Percentiles rank a stretch among this genome's conserved stretches.
phyloP scores from a whole-genome alignment of 164 flowering plant species.

The Chloranthus sessilifolius region DNA sequence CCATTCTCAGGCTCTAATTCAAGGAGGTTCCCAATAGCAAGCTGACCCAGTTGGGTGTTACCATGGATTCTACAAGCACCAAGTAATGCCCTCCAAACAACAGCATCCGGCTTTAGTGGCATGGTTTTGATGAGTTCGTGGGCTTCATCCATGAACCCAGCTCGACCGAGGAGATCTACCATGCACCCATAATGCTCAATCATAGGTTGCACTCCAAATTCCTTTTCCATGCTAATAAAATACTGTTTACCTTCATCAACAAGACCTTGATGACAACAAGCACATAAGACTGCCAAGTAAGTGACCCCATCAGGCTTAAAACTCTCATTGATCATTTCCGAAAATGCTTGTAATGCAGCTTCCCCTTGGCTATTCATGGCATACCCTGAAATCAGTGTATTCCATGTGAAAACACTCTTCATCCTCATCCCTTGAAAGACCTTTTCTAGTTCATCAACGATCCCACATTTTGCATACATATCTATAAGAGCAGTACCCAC shows the following conservation, averaged over 20 bases:
- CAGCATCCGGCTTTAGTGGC: conserved; percentile 6
- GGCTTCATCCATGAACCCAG: conserved; percentile 4
- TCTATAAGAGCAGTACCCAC: conserved; percentile 31
- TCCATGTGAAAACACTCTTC: conserved; percentile 10
- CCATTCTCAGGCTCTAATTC: conserved; percentile 5
- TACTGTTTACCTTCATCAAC: conserved; percentile 7
- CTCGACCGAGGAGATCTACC: conserved; percentile 11
- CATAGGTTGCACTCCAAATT: conserved; percentile 2
- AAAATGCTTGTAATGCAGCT: conserved; percentile 2
- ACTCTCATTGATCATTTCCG: not conserved
- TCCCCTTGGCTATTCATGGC: conserved; percentile 14
- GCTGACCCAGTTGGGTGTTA: not conserved
- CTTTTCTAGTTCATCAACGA: conserved; percentile 4
- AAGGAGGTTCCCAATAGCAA: conserved; percentile 6
- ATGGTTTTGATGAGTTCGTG: not conserved
- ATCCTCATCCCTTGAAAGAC: conserved; percentile 5
- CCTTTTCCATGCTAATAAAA: conserved; percentile 1
- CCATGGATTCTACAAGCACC: conserved; percentile 10
- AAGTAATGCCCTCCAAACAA: conserved; percentile 7
- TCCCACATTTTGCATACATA: conserved; percentile 42
- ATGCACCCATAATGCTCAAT: conserved; percentile 11
- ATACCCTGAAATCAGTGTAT: conserved; percentile 9
- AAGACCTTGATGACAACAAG: conserved; percentile 12
- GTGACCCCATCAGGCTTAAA: conserved; percentile 14
- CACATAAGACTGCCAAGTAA: conserved; percentile 11